These are phyloP conservation scores for Salisapilia sapeloensis DNA, from an alignment of 352 stramenopile species.

Conservation along the genomic window DNA sequence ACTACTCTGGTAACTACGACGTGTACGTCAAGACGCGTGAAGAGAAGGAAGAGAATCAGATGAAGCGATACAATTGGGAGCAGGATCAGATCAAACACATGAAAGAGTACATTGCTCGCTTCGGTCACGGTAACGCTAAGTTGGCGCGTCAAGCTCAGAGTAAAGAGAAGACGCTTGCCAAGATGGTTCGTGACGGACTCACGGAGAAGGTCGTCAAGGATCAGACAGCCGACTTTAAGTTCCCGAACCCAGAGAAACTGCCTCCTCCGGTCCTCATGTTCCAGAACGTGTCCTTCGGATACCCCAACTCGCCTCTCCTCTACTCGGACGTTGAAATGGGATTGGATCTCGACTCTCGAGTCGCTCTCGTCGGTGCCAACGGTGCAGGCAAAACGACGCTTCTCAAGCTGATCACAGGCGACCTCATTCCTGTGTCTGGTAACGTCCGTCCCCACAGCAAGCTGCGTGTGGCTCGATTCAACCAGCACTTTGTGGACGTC, in stretches of 20 bases:
- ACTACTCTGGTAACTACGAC: conserved; percentile 98
- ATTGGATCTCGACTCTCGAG: conserved; percentile 93
- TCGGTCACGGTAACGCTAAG: conserved; percentile 95
- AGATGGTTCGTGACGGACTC: conserved; percentile 93
- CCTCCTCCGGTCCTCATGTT: conserved; percentile 94
- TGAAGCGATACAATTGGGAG: conserved; percentile 96
- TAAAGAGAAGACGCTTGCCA: conserved; percentile 97
- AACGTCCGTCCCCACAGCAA: conserved; percentile 94
- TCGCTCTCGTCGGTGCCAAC: conserved; percentile 94
- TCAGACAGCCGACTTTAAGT: conserved; percentile 86
- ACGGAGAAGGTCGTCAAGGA: conserved; percentile 90
- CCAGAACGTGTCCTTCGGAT: conserved; percentile 94
- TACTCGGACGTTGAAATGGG: conserved; percentile 92
- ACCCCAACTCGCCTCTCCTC: conserved; percentile 81
- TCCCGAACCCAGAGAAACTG: conserved; percentile 90
- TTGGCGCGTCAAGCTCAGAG: conserved; percentile 94
- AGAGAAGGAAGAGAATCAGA: conserved; percentile 97
- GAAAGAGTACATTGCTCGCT: conserved; percentile 99
- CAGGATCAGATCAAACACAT: conserved; percentile 97
- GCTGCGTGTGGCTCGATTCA: conserved; percentile 93
- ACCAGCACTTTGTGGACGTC: conserved; percentile 98
- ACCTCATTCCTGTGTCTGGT: conserved; percentile 85
- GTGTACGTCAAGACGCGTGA: conserved; percentile 92
- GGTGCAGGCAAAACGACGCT: conserved; percentile 95
- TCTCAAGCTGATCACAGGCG: conserved; percentile 95